Evolutionary conservation across 805 yeast genomes (phyloP).

Genomic region (Soucietia sequanensis): DNA sequence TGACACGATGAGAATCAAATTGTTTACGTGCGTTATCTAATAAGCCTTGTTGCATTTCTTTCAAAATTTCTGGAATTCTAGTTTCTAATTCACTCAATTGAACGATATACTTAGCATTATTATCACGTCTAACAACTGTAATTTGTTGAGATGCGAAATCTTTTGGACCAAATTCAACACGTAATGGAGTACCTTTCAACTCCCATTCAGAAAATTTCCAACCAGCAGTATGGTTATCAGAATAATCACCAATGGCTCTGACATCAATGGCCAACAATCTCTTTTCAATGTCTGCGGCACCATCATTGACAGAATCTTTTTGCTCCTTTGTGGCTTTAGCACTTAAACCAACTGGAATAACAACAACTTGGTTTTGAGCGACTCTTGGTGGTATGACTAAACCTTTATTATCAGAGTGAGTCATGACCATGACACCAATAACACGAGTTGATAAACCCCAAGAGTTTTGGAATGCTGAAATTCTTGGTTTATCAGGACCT

Average conservation of each 20-base stretch:
- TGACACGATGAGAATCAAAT: conserved; percentile 80
- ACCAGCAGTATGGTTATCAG: conserved; percentile 95
- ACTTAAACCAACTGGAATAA: conserved; percentile 94
- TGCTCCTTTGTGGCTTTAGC: conserved; percentile 78
- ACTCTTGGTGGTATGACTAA: conserved; percentile 97
- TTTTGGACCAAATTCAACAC: conserved; percentile 95
- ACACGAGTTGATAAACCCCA: conserved; percentile 99
- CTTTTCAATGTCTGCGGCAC: conserved; percentile 68
- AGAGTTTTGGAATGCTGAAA: conserved; percentile 92
- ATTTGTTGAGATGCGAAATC: conserved; percentile 80
- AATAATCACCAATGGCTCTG: conserved; percentile 81
- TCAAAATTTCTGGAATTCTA: conserved; percentile 73
- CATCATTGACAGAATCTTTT: conserved; percentile 64
- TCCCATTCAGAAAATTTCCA: conserved; percentile 99
- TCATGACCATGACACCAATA: conserved; percentile 99
- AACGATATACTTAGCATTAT: conserved; percentile 70
- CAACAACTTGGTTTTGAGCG: conserved; percentile 86
- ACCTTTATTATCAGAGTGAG: conserved; percentile 98
- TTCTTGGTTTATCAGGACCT: conserved; percentile 81
- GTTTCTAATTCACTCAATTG: conserved; percentile 62
- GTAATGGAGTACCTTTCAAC: conserved; percentile 90
- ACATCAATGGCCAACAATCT: conserved; percentile 60
- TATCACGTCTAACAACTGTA: conserved; percentile 91
- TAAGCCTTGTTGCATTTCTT: conserved; percentile 74
- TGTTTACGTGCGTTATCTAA: conserved; percentile 76